phyloP scores from a whole-genome alignment of 441 rosid species.

The Cnidoscolus chayamansa region DNA sequence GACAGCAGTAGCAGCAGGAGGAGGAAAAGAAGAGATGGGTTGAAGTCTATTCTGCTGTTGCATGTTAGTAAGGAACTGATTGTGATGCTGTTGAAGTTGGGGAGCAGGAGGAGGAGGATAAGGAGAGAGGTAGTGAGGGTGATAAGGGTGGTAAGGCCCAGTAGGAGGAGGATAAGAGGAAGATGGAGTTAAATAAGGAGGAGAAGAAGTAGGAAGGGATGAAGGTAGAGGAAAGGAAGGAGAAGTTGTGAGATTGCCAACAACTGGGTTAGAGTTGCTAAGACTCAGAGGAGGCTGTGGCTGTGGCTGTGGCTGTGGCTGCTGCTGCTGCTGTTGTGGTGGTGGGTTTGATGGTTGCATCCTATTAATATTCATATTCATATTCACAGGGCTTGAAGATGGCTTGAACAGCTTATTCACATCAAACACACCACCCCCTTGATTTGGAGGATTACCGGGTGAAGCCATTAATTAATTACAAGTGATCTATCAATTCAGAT shows the following conservation, averaged over 20 bases:
- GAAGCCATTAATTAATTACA: slow-evolving; percentile 32
- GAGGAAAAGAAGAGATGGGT: slow-evolving; percentile 26
- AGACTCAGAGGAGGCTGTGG: slow-evolving; percentile 21
- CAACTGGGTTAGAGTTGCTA: slow-evolving; percentile 4
- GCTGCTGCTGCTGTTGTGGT: slow-evolving; percentile 6
- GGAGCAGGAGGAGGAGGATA: no score
- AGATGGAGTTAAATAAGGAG: slow-evolving; percentile 42
- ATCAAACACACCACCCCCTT: slow-evolving; percentile 28
- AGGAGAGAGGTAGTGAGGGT: no score
- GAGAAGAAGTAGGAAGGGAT: slow-evolving; percentile 21
- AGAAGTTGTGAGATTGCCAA: slow-evolving; percentile 28
- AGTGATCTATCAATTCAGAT: slow-evolving; percentile 14
- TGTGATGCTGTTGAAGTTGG: no score
- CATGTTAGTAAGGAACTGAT: no score
- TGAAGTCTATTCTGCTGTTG: slow-evolving; percentile 24
- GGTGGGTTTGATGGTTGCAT: slow-evolving; percentile 11
- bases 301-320: neutral
- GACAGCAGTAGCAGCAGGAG: slow-evolving; percentile 11
- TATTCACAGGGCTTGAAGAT: slow-evolving; percentile 28
- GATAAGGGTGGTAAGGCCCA: no score
- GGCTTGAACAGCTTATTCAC: slow-evolving; percentile 42
- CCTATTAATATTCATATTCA: slow-evolving; percentile 13
- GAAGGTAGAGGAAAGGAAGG: slow-evolving; percentile 44
- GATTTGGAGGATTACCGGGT: slow-evolving; percentile 32
- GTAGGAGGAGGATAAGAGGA: slow-evolving; percentile 50